These are phyloP conservation scores for Penicillium digitatum DNA, from an alignment of 2,329 filamentous ascomycete species.

Conservation along the genomic window DNA sequence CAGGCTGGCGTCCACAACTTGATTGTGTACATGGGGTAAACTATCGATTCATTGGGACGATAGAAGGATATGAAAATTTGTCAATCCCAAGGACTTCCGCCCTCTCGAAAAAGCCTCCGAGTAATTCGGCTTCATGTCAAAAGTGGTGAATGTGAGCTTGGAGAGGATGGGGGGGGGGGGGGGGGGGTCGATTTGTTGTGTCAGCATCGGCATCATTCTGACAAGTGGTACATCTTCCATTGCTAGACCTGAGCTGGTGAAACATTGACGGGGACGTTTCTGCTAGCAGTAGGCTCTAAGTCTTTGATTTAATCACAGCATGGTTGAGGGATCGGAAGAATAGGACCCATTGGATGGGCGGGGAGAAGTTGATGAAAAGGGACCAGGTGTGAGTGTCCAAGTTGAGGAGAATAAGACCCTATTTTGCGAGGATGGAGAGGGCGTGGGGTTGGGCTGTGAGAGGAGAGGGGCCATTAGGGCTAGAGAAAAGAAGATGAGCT, in stretches of 20 bases:
- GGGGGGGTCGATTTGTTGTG: neutral
- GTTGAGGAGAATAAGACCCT: slow-evolving; percentile 7
- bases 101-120: neutral
- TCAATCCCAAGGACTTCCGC: neutral
- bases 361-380: neutral
- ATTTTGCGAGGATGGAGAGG: slow-evolving; percentile 2
- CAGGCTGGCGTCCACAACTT: neutral
- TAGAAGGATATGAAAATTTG: neutral
- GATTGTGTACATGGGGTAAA: neutral
- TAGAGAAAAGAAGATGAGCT: neutral
- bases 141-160: neutral
- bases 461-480: neutral
- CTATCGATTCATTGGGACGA: neutral
- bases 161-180: too few relatives aligned
- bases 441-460: neutral
- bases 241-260: neutral
- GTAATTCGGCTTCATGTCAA: neutral
- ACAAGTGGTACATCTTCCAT: neutral
- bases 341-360: neutral
- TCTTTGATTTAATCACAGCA: neutral
- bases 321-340: neutral
- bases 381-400: slow-evolving; percentile 3
- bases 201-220: neutral
- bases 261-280: slow-evolving; percentile 1
- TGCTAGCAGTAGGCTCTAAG: neutral